Conservation (phyloP, 2,329 filamentous ascomycete genomes). For the Colletotrichum zoysiae region DNA sequence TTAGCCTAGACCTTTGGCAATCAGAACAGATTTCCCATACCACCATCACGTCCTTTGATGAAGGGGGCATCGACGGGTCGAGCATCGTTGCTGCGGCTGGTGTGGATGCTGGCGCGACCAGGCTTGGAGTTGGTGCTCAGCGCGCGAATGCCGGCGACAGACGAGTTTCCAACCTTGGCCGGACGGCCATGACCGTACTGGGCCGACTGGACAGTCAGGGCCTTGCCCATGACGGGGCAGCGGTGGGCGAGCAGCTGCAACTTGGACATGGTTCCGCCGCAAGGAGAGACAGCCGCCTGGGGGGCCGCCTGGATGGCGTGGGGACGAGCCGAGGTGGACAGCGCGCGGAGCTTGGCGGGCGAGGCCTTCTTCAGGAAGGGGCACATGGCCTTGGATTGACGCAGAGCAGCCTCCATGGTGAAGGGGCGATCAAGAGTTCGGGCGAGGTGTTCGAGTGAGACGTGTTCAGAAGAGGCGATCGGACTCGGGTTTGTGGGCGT, state of each 20-base stretch:
- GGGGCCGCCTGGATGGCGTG: constrained; percentile 47
- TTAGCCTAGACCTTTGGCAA: constrained; percentile 40
- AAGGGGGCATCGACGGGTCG: constrained; percentile 76
- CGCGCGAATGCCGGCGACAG: constrained; percentile 63
- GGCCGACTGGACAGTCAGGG: constrained; percentile 85
- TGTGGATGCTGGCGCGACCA: constrained; percentile 83
- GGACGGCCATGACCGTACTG: constrained; percentile 62
- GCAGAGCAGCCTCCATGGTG: constrained; percentile 91
- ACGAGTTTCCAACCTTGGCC: constrained; percentile 55
- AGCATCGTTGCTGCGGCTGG: constrained; percentile 81
- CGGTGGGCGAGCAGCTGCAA: constrained; percentile 93
- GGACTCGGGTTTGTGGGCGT: constrained; percentile 17
- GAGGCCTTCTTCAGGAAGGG: constrained; percentile 97
- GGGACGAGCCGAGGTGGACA: constrained; percentile 78
- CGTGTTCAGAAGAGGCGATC: constrained; percentile 6
- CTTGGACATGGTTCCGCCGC: constrained; percentile 96
- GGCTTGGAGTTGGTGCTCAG: constrained; percentile 64
- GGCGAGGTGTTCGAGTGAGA: background rate
- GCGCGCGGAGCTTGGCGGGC: constrained; percentile 88
- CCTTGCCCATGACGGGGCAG: constrained; percentile 99
- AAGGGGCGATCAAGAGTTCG: constrained; percentile 17
- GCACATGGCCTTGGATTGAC: constrained; percentile 96
- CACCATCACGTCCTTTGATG: constrained; percentile 61
- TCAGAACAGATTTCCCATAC: constrained; percentile 52
- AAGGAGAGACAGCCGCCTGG: constrained; percentile 72